Base-by-base conservation (phyloP, 805 yeast species). In the Saturnispora gosingensis region DNA sequence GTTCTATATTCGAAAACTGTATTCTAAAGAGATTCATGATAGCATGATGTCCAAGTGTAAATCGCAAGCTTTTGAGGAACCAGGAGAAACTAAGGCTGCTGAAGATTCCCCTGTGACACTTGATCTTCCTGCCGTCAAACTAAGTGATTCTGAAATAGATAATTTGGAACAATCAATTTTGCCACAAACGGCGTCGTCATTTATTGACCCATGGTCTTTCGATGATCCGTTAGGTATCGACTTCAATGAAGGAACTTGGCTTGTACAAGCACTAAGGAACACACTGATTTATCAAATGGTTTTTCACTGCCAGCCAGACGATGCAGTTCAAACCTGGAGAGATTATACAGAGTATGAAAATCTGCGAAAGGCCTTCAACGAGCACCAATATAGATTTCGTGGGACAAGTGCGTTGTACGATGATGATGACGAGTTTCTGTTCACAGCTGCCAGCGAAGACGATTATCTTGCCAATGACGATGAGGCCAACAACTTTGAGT, bases 301-400 rank as follows among this genome's bases (percentile, higher is more conserved):
- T 1, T 93, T 93, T 75, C 90, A 90, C 57, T 81, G 88, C 55
- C 99, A 95, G 63, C 99, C 99, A 0, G 99, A 93, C 67, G 88
- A 91, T 64, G 73, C 80, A 6, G 98, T 91, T n/a, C 74, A 74
- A 24, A 77, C 89, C 0, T 93, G 99, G 99, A 77, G 77, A 52
- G 96, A 88, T 52, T 93, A 88, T 66, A 90, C 87, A 64, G 81
- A 76, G 27, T 85, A 74, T 63, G 75, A 81, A 53, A 80, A 77
- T 54, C 67, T 85, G 58, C 73, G 73, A 47, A 71, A 75, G 18
- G 88, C 85, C 0, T 88, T 88, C 61, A 53, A 56, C 43, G 11
- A 50, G 5, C 60, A 61, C 51, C 68, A 66, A 32, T 53, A 57
- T 25, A 35, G 50, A 9, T 22, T 43, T 5, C 46, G 60, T 30